A percentile compares a stretch with the other conserved stretches of the same genome.
Evolutionary conservation across 148 eudicot species (phyloP).

Genomic region (Euryodendron excelsum): DNA sequence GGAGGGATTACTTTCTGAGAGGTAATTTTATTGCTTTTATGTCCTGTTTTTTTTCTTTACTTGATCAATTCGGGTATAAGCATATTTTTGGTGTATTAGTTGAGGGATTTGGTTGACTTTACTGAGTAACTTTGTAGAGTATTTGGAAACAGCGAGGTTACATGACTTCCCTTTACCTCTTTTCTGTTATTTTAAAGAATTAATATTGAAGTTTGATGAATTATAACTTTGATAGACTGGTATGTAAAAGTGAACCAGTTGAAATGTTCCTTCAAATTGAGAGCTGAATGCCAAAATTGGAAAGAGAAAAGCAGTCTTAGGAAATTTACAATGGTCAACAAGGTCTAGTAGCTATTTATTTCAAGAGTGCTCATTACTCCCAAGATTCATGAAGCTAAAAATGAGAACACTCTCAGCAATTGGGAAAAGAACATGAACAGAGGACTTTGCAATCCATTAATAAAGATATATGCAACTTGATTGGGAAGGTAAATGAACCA

Average conservation of each 20-base stretch:
- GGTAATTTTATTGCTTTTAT: constrained; percentile 40
- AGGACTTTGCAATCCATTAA: not conserved
- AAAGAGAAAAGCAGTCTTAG: too few relatives aligned
- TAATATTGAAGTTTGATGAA: not conserved
- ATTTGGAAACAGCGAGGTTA: not conserved
- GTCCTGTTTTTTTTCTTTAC: not conserved
- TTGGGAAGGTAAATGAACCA: too few relatives aligned
- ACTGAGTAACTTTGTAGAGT: not conserved
- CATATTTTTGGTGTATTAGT: not conserved
- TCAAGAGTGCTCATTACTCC: not conserved
- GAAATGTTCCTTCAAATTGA: not conserved
- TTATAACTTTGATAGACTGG: not conserved
- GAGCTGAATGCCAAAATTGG: too few relatives aligned
- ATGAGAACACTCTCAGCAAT: not conserved
- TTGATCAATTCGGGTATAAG: not conserved
- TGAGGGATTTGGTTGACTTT: not conserved
- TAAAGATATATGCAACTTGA: not conserved
- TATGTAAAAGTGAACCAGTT: not conserved
- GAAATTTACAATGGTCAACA: not conserved
- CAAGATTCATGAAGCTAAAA: not conserved
- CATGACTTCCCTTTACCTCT: not conserved
- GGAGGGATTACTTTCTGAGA: constrained; percentile 88
- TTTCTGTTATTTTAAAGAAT: not conserved
- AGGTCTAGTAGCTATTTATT: not conserved
- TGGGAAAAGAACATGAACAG: not conserved